Evolutionary conservation across 345 rosid genomes (phyloP), one percentile per base, ranked within the genome.

Genomic region (Litchi chinensis): DNA sequence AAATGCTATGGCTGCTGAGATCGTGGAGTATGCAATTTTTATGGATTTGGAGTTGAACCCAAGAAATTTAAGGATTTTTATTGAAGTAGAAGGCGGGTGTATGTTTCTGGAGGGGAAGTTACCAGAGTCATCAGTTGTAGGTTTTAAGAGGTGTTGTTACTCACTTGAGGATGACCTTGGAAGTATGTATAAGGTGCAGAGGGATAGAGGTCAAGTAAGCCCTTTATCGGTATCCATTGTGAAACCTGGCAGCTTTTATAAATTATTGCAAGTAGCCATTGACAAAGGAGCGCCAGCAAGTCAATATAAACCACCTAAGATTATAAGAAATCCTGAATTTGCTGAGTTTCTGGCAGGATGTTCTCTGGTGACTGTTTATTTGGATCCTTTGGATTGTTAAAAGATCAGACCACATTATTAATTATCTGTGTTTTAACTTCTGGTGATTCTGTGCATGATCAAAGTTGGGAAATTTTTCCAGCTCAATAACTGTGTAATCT

Each of bases 251-350:
- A 84, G 76, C 78, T 89, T 89, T 79, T 87, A 80, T 50, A 80
- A 68, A 83, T 67, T 89, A 79, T 46, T 73, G 54, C 54, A 59
- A 52, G 16, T 83, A 28, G 90, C 87, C 19, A 68, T 83, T 10
- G 46, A 77, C 62, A 84, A 73, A 68, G 90, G 92, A 77, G 85
- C 81, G 18, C 83, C 92, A 19, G 86, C 84, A 67, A 84, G 86
- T 62, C 92, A 87, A 80, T 87, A 89, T 56, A 89, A 89, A 75
- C 80, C 87, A 62, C 89, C 90, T 15, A 89, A 81, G 83, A 86
- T 89, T n/a, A 71, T 87, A 26, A 65, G 89, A 79, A 89, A 86
- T 71, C 57, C 2, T 11, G 79, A 83, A 37, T 68, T 80, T 76
- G 81, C 77, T 32, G 75, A 74, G 70, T 44, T 89, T 69, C 44